Base-by-base conservation (phyloP, 2,329 filamentous ascomycete genomes). In the Blumeria graminis region DNA sequence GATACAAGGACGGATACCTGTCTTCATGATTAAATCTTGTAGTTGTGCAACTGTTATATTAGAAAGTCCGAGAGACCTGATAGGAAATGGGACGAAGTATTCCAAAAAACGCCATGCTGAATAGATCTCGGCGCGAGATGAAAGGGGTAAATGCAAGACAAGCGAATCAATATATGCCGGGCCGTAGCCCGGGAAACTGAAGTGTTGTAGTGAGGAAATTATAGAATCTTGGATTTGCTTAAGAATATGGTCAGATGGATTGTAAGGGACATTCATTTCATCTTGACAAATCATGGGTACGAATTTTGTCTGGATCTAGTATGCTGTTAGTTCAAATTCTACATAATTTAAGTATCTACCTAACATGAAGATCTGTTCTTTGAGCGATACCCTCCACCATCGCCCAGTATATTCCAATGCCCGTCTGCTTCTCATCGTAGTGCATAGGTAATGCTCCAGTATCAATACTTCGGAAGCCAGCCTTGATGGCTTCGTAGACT, bases 251-350 rank as follows among this genome's bases (percentile, higher is more conserved):
- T 28, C 22, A 28, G 39, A 43, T 28, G 22, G 22, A 28, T 28
- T 28, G 22, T 28, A 28, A 4, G 22, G 22, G 22, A 28, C 22
- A 28, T 28, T 28, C 22, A 28, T 28, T 4, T 28, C 22, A 28
- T 28, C 22, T 28, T 28, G 22, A 28, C 22, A 28, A 28, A 4
- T 28, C 22, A 28, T 28, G 0, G 81, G 74, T 1, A 83, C 86
- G 70, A 82, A 92, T 67, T 90, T 92, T n/a, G 86, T 89, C 74
- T 93, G 86, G 48, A 89, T 72, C 78, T 83, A 52, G 36, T 16
- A 18, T 11, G 35, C 14, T 43, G 50, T 52, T 55, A 16, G 16
- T 59, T 32, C 13, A 34, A 53, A 14, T 51, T 8, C 13, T 16
- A 35, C 11, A 57, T 35, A 11, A 14, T 32, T 52, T 32, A 14